These are phyloP conservation scores for Penicillium verhagenii DNA, from an alignment of 495 filamentous ascomycete genomes.

Conservation along the genomic window DNA sequence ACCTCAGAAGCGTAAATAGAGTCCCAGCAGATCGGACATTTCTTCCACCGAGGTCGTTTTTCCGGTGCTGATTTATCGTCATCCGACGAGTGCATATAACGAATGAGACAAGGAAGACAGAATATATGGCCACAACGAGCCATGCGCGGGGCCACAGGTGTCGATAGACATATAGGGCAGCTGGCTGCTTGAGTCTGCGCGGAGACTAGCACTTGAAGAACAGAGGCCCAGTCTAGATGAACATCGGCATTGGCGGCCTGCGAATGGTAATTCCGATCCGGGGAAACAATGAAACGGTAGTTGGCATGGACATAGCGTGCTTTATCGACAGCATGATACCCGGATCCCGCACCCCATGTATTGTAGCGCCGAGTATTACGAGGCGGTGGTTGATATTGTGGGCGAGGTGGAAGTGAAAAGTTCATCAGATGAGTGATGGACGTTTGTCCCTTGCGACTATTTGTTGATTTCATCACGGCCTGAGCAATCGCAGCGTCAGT, in stretches of 20 bases:
- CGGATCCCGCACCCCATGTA: conserved; percentile 85
- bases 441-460: conserved; percentile 85
- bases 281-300: conserved; percentile 93
- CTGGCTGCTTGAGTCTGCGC: conserved; percentile 81
- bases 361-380: conserved; percentile 62
- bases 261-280: conserved; percentile 70
- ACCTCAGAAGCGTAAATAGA: conserved; percentile 82
- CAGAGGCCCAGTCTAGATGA: conserved; percentile 85
- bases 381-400: conserved; percentile 59
- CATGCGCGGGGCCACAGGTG: conserved; percentile 92
- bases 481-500: conserved; percentile 31
- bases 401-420: conserved; percentile 78
- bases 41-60: conserved; percentile 82
- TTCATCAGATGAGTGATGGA: conserved; percentile 97
- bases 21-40: conserved; percentile 96
- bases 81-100: conserved; percentile 89
- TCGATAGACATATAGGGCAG: conserved; percentile 91
- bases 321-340: conserved; percentile 89
- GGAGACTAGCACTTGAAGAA: conserved; percentile 89
- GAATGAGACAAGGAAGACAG: conserved; percentile 88
- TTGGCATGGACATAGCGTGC: conserved; percentile 95
- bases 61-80: conserved; percentile 59
- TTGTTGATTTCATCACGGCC: conserved; percentile 80
- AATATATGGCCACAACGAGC: conserved; percentile 97
- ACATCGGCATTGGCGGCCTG: conserved; percentile 87